These are phyloP conservation scores for Phytophthora pinifolia DNA, from an alignment of 352 stramenopile genomes.

Conservation along the genomic window DNA sequence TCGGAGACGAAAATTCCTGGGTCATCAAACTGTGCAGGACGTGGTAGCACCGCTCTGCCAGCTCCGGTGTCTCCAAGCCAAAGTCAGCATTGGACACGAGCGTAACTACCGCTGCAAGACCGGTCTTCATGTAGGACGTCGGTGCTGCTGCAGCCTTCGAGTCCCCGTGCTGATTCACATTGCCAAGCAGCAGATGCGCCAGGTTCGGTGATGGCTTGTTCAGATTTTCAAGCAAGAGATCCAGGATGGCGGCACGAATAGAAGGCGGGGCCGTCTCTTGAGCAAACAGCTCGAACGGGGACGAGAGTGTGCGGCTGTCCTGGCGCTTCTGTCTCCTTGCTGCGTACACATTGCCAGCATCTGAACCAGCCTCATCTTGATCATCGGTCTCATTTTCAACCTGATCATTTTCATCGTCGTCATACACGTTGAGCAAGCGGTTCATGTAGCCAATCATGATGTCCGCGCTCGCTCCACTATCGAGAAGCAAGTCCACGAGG, in stretches of 20 bases:
- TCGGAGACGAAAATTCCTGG: conserved; percentile 65
- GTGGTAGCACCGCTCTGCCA: conserved; percentile 67
- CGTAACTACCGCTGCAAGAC: conserved; percentile 66
- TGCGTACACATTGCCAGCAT: conserved; percentile 35
- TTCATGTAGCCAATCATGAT: conserved; percentile 83
- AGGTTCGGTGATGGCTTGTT: conserved; percentile 76
- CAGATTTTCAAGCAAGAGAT: conserved; percentile 80
- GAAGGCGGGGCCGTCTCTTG: conserved; percentile 41
- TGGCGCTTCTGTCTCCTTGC: conserved; percentile 43
- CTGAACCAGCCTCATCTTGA: conserved; percentile 23
- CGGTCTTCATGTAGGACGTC: conserved; percentile 46
- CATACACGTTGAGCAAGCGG: conserved; percentile 69
- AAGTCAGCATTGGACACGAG: conserved; percentile 79
- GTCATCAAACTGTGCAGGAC: conserved; percentile 66
- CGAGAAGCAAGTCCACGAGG: conserved; percentile 67
- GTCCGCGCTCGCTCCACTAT: conserved; percentile 63
- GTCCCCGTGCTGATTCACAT: conserved; percentile 43
- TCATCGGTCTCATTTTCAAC: conserved; percentile 27
- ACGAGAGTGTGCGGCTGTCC: conserved; percentile 46
- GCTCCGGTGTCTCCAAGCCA: conserved; percentile 55
- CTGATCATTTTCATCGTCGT: conserved; percentile 43
- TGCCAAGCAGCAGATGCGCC: conserved; percentile 67
- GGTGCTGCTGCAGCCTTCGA: conserved; percentile 23
- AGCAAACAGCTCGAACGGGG: conserved; percentile 47
- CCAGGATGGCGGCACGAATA: conserved; percentile 69